Evolutionary conservation across 2,329 filamentous ascomycete species (phyloP), one percentile per base, ranked within the genome.

Genomic region (Phialophora chinensis): DNA sequence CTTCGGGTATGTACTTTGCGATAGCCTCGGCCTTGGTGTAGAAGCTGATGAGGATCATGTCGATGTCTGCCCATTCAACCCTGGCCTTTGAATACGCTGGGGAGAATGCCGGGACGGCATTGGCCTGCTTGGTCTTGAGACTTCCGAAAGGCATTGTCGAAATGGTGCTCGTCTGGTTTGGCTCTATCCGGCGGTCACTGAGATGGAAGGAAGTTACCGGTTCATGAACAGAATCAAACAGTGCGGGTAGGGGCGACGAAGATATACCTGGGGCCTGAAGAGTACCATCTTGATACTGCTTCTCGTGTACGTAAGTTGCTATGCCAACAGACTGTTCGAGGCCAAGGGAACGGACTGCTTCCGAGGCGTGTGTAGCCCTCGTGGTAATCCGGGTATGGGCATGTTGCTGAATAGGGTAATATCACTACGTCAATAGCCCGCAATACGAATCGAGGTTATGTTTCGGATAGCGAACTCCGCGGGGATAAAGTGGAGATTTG

Each of bases 21-120:
- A 57, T 38, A 4, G 31, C 31, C 3, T 33, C 54, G 11, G 54
- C 54, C 5, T 33, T 23, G 7, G 54, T 57, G 33, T 38, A 38
- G 54, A 35, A 57, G n/a, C 35, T 23, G 29, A 57, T 57, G n/a
- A 23, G 17, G 54, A 57, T 33, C 54, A 57, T 35, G 23, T 57
- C 54, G 10, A 38, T 57, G 31, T 57, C 33, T 1, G 54, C 23
- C 31, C 20, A 57, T 14, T 57, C 54, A 4, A 57, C 31, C 11
- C 54, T 42, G 5, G 29, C 33, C 5, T n/a, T 20, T 3, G 54
- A 25, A n/a, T 57, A 57, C 6, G 35, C 4, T 12, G 54, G 27
- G 33, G 31, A 35, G 17, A 35, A 38, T 17, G 54, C 54, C 8
- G 54, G 54, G n/a, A 57, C 33, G 31, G 29, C 35, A 23, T 35